Conservation (phyloP, 2,329 filamentous ascomycete species). For the Paecilomyces dactylethromorphus region DNA sequence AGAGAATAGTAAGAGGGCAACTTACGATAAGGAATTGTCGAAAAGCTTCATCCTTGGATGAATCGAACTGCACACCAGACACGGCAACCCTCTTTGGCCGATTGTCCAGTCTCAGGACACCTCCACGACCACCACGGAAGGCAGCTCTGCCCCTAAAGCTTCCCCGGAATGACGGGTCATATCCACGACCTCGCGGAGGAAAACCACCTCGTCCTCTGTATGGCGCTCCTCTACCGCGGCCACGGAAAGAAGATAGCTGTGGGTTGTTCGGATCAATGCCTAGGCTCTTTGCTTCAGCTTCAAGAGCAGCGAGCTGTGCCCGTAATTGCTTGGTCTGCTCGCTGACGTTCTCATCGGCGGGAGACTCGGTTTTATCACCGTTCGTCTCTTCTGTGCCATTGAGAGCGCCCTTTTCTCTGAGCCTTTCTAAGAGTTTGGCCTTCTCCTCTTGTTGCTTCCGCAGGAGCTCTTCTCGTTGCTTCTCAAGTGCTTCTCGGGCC, state of each 20-base stretch:
- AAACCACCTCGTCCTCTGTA: conserved; percentile 36
- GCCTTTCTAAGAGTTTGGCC: conserved; percentile 41
- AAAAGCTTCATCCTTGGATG: conserved; percentile 49
- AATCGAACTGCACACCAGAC: conserved; percentile 40
- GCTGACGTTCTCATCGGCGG: conserved; percentile 30
- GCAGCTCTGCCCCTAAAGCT: conserved; percentile 38
- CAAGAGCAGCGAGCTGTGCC: conserved; percentile 48
- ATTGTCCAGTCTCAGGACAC: conserved; percentile 53
- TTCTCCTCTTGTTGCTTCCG: conserved; percentile 52
- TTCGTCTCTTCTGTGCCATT: conserved; percentile 10
- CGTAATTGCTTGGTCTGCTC: conserved; percentile 48
- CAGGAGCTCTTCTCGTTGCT: conserved; percentile 43
- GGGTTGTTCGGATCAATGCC: conserved; percentile 41
- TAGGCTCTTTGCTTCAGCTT: conserved; percentile 49
- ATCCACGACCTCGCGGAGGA: conserved; percentile 34
- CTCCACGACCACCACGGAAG: conserved; percentile 36
- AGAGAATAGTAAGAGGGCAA: conserved; percentile 13
- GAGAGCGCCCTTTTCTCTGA: conserved; percentile 37
- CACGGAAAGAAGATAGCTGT: conserved; percentile 21
- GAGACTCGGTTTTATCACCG: conserved; percentile 9
- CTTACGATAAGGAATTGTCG: conserved; percentile 50
- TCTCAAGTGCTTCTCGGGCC: conserved; percentile 47
- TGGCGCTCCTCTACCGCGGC: conserved; percentile 21
- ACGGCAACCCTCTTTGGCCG: conserved; percentile 50
- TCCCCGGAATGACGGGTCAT: conserved; percentile 32